Conservation (phyloP, 345 rosid species). For the Jatropha curcas region DNA sequence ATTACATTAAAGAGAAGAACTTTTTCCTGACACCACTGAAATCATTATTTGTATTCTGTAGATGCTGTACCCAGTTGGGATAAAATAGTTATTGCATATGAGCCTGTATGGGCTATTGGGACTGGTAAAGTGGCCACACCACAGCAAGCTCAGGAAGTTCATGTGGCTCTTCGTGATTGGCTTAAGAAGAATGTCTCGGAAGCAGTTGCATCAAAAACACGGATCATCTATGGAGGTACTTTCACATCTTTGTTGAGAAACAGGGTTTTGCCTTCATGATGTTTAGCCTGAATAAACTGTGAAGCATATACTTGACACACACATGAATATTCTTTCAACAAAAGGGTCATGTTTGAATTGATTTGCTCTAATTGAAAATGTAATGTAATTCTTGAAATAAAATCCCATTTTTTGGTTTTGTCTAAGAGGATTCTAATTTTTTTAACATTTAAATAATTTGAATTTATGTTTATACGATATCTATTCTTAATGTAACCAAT, state of each 20-base stretch:
- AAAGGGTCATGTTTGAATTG: background rate
- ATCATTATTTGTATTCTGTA: conserved; percentile 46
- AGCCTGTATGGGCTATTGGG: conserved; percentile 99
- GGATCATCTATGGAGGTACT: conserved; percentile 95
- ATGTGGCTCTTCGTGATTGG: conserved; percentile 87
- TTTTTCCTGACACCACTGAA: background rate
- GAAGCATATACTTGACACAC: background rate
- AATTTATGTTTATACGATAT: too few relatives aligned
- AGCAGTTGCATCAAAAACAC: conserved; percentile 88
- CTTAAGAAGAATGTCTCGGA: conserved; percentile 83
- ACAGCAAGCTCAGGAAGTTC: conserved; percentile 94
- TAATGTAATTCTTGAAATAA: too few relatives aligned
- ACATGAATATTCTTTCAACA: background rate
- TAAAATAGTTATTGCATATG: conserved; percentile 84
- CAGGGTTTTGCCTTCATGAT: background rate
- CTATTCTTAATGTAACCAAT: too few relatives aligned
- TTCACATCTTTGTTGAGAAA: background rate
- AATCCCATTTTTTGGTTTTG: too few relatives aligned
- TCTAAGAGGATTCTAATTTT: too few relatives aligned
- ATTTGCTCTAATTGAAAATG: too few relatives aligned
- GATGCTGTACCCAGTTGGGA: conserved; percentile 96
- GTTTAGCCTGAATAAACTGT: background rate
- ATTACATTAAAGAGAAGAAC: conserved; percentile 5
- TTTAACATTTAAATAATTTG: too few relatives aligned
- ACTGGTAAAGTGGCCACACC: conserved; percentile 98